These are phyloP conservation scores for Coniochaeta sp. DNA, from an alignment of 2,329 filamentous ascomycete genomes.

Conservation along the genomic window DNA sequence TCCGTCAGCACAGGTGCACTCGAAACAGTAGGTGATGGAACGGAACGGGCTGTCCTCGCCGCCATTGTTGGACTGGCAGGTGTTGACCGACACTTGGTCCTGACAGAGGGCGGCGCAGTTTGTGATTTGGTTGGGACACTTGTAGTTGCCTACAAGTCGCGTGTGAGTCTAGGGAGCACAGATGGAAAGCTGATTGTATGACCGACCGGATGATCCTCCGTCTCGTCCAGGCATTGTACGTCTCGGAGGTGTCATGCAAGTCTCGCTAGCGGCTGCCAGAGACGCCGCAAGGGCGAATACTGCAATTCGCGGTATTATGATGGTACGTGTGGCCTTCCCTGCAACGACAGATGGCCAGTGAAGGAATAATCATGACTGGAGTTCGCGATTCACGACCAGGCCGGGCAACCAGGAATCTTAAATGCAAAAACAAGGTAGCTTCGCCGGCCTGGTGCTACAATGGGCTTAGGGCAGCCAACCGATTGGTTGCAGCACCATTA, in stretches of 20 bases:
- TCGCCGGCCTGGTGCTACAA: not conserved
- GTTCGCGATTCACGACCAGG: not conserved
- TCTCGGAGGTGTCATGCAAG: not conserved
- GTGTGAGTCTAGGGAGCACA: not conserved
- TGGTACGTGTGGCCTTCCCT: not conserved
- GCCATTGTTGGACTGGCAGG: not conserved
- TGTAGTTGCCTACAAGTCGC: not conserved
- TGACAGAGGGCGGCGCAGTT: not conserved
- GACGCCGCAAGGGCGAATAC: not conserved
- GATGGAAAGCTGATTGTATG: not conserved
- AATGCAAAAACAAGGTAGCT: not conserved
- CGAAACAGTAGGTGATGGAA: conserved; percentile 1
- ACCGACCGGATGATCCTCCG: not conserved
- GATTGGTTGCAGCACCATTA: not conserved
- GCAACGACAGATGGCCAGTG: not conserved
- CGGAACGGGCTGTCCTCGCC: conserved; percentile 1
- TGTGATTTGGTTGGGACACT: not conserved
- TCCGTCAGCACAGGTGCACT: conserved; percentile 3
- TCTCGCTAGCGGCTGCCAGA: not conserved
- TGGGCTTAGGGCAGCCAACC: not conserved
- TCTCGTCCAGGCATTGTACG: not conserved
- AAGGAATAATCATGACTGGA: not conserved
- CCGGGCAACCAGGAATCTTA: not conserved
- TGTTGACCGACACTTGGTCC: conserved; percentile 1
- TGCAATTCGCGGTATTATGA: not conserved